A percentile compares a stretch with the other conserved stretches of the same genome.
Evolutionary conservation across 371 early-diverging fungal genomes (phyloP).

Genomic region (Syncephalis fuscata): DNA sequence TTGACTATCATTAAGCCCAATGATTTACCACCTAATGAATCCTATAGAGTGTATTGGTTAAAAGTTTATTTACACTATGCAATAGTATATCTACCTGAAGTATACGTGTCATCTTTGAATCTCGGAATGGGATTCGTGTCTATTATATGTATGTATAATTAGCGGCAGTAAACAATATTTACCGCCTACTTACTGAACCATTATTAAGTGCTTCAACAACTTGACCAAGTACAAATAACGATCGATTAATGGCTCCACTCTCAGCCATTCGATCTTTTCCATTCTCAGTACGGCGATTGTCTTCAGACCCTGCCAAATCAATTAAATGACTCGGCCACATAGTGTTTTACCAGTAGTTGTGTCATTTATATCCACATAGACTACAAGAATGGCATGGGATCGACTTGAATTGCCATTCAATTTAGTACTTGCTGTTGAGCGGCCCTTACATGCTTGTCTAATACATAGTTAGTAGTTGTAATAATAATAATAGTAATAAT

Average conservation of each 20-base stretch:
- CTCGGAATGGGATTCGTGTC: slow-evolving; percentile 47
- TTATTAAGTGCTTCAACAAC: slow-evolving; percentile 49
- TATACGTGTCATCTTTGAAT: slow-evolving; percentile 59
- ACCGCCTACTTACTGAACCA: slow-evolving; percentile 16
- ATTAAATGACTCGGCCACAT: slow-evolving; percentile 32
- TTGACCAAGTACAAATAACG: slow-evolving; percentile 53
- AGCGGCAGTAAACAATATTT: not conserved
- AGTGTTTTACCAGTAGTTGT: slow-evolving; percentile 4
- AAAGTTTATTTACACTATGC: not conserved
- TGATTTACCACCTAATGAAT: slow-evolving; percentile 41
- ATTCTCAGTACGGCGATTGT: slow-evolving; percentile 55
- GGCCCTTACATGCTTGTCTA: slow-evolving; percentile 21
- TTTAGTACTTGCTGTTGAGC: slow-evolving; percentile 46
- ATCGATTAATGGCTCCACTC: slow-evolving; percentile 52
- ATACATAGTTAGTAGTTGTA: not conserved
- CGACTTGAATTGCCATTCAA: slow-evolving; percentile 41
- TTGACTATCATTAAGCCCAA: slow-evolving; percentile 46
- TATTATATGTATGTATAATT: too few species aligned
- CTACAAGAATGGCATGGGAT: slow-evolving; percentile 39
- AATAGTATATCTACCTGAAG: slow-evolving; percentile 20
- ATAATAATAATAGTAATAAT: too few species aligned
- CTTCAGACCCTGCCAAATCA: slow-evolving; percentile 63
- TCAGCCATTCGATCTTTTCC: slow-evolving; percentile 39
- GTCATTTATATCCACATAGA: slow-evolving; percentile 11
- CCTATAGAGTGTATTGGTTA: slow-evolving; percentile 8